phyloP scores from a whole-genome alignment of 257 asterid genomes.

The Fraxinus cuspidata region DNA sequence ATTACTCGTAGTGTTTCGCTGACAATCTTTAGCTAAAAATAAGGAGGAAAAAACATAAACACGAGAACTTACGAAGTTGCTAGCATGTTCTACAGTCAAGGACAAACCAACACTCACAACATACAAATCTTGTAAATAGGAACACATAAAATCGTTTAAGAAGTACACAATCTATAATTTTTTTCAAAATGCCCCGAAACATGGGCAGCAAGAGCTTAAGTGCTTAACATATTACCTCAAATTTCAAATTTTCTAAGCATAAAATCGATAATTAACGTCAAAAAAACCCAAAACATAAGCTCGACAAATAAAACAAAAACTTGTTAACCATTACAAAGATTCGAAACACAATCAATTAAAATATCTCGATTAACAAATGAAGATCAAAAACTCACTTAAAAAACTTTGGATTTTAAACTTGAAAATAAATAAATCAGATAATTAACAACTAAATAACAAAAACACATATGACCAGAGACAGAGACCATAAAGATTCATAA shows the following conservation, averaged over 20 bases:
- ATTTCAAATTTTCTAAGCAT: not conserved
- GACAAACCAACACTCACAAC: not conserved
- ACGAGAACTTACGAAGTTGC: not conserved
- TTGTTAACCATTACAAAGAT: not conserved
- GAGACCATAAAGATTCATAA: not conserved
- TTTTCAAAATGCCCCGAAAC: not conserved
- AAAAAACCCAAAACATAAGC: constrained; percentile 1
- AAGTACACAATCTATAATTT: not conserved
- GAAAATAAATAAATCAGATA: constrained; percentile 1
- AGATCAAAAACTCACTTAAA: not conserved
- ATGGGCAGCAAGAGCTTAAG: not conserved
- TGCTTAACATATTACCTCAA: not conserved
- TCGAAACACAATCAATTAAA: not conserved
- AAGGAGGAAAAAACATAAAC: not conserved
- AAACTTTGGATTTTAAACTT: not conserved
- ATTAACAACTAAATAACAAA: not conserved
- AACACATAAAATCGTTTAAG: not conserved
- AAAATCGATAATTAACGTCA: not conserved
- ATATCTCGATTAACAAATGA: not conserved
- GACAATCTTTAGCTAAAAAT: not conserved
- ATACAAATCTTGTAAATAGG: not conserved
- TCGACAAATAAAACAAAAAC: not conserved
- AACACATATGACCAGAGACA: not conserved
- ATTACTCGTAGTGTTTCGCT: not conserved
- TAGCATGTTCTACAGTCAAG: not conserved